Conservation (phyloP, 805 yeast genomes). For the Candida patagonica region DNA sequence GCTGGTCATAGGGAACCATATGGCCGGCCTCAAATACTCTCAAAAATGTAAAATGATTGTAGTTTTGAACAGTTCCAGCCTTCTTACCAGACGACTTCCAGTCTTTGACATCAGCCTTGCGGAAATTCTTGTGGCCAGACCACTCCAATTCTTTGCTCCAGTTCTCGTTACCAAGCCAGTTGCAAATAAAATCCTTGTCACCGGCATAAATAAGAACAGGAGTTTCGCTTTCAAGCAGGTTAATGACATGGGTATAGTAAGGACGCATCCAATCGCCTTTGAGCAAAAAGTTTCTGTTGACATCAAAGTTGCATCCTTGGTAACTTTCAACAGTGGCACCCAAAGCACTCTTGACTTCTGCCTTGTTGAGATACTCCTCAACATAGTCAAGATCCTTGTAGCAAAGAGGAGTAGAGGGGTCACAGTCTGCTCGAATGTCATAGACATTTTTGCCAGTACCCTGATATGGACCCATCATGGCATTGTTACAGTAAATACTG, state of each 20-base stretch:
- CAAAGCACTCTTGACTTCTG: constrained; percentile 65
- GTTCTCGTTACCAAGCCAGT: constrained; percentile 90
- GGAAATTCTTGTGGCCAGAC: constrained; percentile 48
- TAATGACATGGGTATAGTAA: constrained; percentile 61
- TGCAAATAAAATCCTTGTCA: constrained; percentile 92
- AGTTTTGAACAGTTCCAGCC: constrained; percentile 71
- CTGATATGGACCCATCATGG: constrained; percentile 69
- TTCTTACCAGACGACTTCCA: constrained; percentile 29
- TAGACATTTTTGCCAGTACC: constrained; percentile 85
- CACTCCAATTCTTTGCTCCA: constrained; percentile 68
- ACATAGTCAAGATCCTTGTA: constrained; percentile 71
- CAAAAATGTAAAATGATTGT: constrained; percentile 65
- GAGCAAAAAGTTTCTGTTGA: constrained; percentile 72
- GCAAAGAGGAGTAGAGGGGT: constrained; percentile 49
- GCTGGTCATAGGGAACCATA: constrained; percentile 92
- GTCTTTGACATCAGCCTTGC: constrained; percentile 27
- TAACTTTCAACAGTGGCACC: constrained; percentile 85
- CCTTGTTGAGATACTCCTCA: constrained; percentile 68
- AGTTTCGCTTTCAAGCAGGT: constrained; percentile 57
- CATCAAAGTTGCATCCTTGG: constrained; percentile 71
- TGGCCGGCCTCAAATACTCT: constrained; percentile 89
- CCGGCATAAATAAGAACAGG: constrained; percentile 92
- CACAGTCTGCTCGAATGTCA: constrained; percentile 77
- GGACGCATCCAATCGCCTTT: constrained; percentile 93
- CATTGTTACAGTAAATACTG: constrained; percentile 79